phyloP scores from a whole-genome alignment of 179 eudicot genomes.

The Corrigiola litoralis region DNA sequence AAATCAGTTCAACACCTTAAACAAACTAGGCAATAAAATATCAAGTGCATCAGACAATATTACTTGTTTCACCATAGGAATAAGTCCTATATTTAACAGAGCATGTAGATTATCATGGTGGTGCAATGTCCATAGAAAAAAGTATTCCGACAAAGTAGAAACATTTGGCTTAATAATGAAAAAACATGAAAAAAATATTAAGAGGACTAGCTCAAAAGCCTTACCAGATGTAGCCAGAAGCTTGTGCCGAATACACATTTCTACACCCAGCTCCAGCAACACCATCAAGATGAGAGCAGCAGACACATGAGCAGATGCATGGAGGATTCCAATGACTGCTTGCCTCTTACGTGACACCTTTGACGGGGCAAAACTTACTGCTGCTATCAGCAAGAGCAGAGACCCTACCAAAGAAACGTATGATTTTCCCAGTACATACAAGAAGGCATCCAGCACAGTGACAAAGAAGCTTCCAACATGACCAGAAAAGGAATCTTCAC shows the following conservation, averaged over 20 bases:
- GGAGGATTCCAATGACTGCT: constrained; percentile 64
- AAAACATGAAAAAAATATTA: not conserved
- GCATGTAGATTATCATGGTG: too few relatives aligned
- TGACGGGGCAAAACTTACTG: constrained; percentile 69
- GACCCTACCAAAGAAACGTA: constrained; percentile 74
- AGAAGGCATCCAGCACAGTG: constrained; percentile 77
- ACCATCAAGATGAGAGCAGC: constrained; percentile 92
- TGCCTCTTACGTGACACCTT: constrained; percentile 81
- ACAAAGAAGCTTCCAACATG: constrained; percentile 74
- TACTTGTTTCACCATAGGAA: not conserved
- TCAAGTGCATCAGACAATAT: not conserved
- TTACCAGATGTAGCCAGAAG: constrained; percentile 90
- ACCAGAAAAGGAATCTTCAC: constrained; percentile 74
- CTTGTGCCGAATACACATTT: constrained; percentile 81
- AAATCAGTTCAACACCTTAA: constrained; percentile 4
- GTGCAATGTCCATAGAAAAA: too few relatives aligned
- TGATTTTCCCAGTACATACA: constrained; percentile 65
- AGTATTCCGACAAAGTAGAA: too few relatives aligned
- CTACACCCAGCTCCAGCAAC: constrained; percentile 89
- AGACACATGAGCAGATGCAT: constrained; percentile 80
- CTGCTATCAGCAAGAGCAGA: constrained; percentile 50
- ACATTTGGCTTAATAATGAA: not conserved
- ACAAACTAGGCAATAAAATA: not conserved
- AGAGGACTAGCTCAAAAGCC: not conserved
- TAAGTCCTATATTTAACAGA: too few relatives aligned